A percentile compares a stretch with the other conserved stretches of the same genome.
phyloP scores from a whole-genome alignment of 179 eudicot genomes.

The Corrigiola litoralis region DNA sequence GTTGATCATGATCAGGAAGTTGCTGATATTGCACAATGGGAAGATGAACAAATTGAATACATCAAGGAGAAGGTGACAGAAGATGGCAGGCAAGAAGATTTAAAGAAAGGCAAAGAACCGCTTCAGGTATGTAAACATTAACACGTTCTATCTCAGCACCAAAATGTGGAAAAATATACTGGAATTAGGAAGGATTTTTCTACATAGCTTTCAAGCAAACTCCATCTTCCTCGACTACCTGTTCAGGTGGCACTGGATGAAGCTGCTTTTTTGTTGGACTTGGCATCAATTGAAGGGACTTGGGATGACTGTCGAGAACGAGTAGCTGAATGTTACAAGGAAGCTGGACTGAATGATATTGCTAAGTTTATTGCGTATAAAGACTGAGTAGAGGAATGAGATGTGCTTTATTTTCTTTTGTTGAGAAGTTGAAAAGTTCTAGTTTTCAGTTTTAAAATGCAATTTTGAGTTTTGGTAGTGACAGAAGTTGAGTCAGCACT shows the following conservation, averaged over 20 bases:
- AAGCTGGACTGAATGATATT: constrained; percentile 76
- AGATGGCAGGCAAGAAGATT: constrained; percentile 76
- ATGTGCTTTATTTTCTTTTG: background rate
- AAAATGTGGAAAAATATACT: background rate
- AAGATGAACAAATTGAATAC: constrained; percentile 85
- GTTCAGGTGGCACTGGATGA: constrained; percentile 79
- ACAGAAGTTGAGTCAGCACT: background rate
- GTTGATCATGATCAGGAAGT: constrained; percentile 56
- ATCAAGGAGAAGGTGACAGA: constrained; percentile 77
- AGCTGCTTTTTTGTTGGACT: constrained; percentile 88
- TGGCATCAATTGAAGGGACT: constrained; percentile 84
- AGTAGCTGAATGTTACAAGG: constrained; percentile 78
- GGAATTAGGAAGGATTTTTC: background rate
- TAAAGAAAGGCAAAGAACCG: constrained; percentile 89
- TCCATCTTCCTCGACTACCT: background rate
- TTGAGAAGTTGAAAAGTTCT: background rate
- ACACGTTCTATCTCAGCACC: background rate
- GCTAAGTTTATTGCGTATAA: constrained; percentile 62
- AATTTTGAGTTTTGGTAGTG: too few relatives aligned
- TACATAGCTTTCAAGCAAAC: background rate
- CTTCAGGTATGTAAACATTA: constrained; percentile 52
- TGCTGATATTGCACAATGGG: constrained; percentile 91
- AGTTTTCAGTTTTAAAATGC: constrained; percentile 4
- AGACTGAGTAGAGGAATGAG: constrained; percentile 21
- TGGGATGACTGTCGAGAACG: constrained; percentile 70